Evolutionary conservation across 768 basidiomycete species (phyloP).

Genomic region (Pisolithus microcarpus): DNA sequence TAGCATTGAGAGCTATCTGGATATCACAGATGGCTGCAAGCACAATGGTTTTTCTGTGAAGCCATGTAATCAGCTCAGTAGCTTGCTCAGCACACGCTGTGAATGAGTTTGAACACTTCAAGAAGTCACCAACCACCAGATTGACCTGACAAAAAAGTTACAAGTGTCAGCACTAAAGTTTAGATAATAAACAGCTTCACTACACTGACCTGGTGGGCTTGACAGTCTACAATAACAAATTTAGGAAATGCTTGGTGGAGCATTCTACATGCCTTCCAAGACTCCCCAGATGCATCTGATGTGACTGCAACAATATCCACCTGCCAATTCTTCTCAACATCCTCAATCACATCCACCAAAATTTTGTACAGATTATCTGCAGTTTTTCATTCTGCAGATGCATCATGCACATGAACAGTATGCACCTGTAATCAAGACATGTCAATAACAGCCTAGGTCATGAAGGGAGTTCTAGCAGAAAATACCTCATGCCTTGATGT

Average conservation of each 20-base stretch:
- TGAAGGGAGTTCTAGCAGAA: too few relatives aligned
- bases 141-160: slow-evolving; percentile 24
- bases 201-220: slow-evolving; percentile 30
- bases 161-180: neutral
- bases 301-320: slow-evolving; percentile 19
- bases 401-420: slow-evolving; percentile 27
- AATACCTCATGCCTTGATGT: slow-evolving; percentile 12
- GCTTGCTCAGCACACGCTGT: slow-evolving; percentile 12
- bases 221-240: slow-evolving; percentile 29
- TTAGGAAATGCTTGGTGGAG: slow-evolving; percentile 14
- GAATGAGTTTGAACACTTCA: slow-evolving; percentile 11
- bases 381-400: slow-evolving; percentile 25
- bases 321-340: slow-evolving; percentile 19
- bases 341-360: slow-evolving; percentile 3
- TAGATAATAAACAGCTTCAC: neutral
- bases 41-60: slow-evolving; percentile 28
- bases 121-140: slow-evolving; percentile 35
- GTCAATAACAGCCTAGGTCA: too few relatives aligned
- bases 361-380: slow-evolving; percentile 22
- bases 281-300: slow-evolving; percentile 32
- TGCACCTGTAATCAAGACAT: slow-evolving; percentile 13
- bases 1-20: slow-evolving; percentile 3
- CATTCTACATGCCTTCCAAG: slow-evolving; percentile 17
- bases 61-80: slow-evolving; percentile 32
- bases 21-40: slow-evolving; percentile 23